These are phyloP conservation scores for Neopestalotiopsis sp. DNA, from an alignment of 2,329 filamentous ascomycete genomes.

Conservation along the genomic window DNA sequence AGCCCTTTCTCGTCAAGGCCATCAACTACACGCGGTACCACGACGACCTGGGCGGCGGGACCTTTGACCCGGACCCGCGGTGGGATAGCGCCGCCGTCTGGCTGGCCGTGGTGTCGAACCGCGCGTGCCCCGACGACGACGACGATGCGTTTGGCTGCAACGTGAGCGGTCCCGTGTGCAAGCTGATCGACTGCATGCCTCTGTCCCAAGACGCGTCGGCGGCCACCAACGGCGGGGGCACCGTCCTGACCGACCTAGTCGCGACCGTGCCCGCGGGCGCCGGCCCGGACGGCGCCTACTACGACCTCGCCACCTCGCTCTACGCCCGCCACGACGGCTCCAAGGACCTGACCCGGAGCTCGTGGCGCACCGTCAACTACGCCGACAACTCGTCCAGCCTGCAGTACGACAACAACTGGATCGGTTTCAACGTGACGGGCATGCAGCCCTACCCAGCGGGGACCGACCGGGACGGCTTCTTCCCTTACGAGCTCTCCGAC, in stretches of 20 bases:
- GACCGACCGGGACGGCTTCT: slow-evolving; percentile 18
- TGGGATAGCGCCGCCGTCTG: slow-evolving; percentile 18
- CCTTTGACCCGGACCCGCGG: slow-evolving; percentile 11
- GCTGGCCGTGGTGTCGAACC: slow-evolving; percentile 1
- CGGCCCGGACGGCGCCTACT: slow-evolving; percentile 17
- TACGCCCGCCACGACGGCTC: slow-evolving; percentile 17
- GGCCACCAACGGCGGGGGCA: slow-evolving; percentile 16
- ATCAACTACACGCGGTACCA: slow-evolving; percentile 22
- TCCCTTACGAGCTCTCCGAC: slow-evolving; percentile 17
- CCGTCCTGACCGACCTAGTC: slow-evolving; percentile 10
- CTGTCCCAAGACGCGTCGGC: slow-evolving; percentile 13
- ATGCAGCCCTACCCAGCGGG: background rate
- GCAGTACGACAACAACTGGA: slow-evolving; percentile 19
- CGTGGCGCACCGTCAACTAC: slow-evolving; percentile 10
- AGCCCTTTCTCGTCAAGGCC: slow-evolving; percentile 18
- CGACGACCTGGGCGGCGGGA: slow-evolving; percentile 20
- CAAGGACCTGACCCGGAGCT: slow-evolving; percentile 14
- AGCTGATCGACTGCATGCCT: slow-evolving; percentile 21
- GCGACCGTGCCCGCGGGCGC: slow-evolving; percentile 16
- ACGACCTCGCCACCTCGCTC: slow-evolving; percentile 19
- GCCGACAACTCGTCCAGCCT: slow-evolving; percentile 14
- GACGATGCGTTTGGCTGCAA: slow-evolving; percentile 4
- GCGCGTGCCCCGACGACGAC: slow-evolving; percentile 12
- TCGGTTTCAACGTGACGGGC: slow-evolving; percentile 20
- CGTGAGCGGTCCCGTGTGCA: slow-evolving; percentile 21